phyloP scores from a whole-genome alignment of 305 asterid species.

The Ruellia speciosa region DNA sequence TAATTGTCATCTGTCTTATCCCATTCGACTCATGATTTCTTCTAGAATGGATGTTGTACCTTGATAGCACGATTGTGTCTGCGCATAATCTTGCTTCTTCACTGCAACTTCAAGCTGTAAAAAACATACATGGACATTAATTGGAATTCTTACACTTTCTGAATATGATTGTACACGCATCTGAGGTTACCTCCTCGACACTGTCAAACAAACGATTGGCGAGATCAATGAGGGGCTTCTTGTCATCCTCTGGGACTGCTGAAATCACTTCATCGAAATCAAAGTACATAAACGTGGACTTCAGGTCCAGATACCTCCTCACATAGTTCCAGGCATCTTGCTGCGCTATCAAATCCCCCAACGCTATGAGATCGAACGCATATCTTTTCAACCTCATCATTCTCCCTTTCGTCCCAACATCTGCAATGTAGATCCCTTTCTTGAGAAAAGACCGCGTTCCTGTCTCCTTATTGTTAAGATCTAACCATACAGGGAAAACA shows the following conservation, averaged over 20 bases:
- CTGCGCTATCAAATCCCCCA: constrained; percentile 65
- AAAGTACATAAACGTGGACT: constrained; percentile 63
- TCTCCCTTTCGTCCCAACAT: constrained; percentile 60
- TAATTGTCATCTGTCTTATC: constrained; percentile 20
- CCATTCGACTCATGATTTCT: constrained; percentile 65
- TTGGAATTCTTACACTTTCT: not conserved
- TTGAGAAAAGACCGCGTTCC: constrained; percentile 65
- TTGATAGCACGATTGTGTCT: constrained; percentile 37
- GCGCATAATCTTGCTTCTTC: constrained; percentile 37
- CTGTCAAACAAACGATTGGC: constrained; percentile 72
- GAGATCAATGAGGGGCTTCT: constrained; percentile 48
- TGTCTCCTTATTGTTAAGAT: constrained; percentile 55
- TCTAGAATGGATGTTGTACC: constrained; percentile 48
- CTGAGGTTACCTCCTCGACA: constrained; percentile 44
- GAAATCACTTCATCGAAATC: constrained; percentile 69
- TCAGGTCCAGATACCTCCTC: constrained; percentile 46
- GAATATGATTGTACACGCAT: too few relatives aligned
- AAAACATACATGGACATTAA: not conserved
- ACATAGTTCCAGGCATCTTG: constrained; percentile 64
- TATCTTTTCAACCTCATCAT: constrained; percentile 53
- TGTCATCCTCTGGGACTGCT: constrained; percentile 43
- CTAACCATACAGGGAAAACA: constrained; percentile 22
- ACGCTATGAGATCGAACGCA: constrained; percentile 68
- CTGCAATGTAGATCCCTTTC: constrained; percentile 57
- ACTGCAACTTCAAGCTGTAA: constrained; percentile 59